phyloP scores from a whole-genome alignment of 2,329 filamentous ascomycete species.

The Alternaria arbusti region DNA sequence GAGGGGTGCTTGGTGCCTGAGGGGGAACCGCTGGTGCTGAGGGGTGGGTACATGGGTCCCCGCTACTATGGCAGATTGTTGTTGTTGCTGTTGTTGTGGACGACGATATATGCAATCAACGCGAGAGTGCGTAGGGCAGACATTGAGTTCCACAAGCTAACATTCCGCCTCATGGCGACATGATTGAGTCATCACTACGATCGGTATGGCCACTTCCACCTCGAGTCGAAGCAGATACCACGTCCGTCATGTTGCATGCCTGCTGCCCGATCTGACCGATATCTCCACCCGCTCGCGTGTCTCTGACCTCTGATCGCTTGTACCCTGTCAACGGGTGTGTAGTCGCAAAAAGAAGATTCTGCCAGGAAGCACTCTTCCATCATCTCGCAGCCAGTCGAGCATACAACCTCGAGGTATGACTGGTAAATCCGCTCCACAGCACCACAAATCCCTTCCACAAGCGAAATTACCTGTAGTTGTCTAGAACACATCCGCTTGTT shows the following conservation, averaged over 20 bases:
- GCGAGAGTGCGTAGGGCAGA: not conserved
- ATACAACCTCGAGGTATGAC: not conserved
- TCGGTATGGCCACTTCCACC: not conserved
- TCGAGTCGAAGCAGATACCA: not conserved
- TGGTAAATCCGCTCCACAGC: not conserved
- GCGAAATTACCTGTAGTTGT: constrained; percentile 11
- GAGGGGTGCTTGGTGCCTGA: not conserved
- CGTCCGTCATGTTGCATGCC: not conserved
- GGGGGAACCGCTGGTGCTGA: not conserved
- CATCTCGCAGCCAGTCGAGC: not conserved
- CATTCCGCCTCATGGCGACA: not conserved
- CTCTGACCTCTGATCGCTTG: not conserved
- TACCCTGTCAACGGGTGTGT: not conserved
- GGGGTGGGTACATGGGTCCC: not conserved
- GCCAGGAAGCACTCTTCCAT: not conserved
- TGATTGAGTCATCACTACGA: not conserved
- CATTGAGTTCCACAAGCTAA: not conserved
- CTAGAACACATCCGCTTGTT: constrained; percentile 4
- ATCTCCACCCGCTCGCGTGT: not conserved
- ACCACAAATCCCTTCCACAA: constrained; percentile 5
- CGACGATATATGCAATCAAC: not conserved
- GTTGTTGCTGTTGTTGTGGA: not conserved
- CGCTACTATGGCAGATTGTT: not conserved
- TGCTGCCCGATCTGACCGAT: constrained; percentile 3
- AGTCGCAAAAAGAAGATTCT: not conserved